Evolutionary conservation across 805 yeast genomes (phyloP).

Genomic region (Zygosaccharomyces bailii): DNA sequence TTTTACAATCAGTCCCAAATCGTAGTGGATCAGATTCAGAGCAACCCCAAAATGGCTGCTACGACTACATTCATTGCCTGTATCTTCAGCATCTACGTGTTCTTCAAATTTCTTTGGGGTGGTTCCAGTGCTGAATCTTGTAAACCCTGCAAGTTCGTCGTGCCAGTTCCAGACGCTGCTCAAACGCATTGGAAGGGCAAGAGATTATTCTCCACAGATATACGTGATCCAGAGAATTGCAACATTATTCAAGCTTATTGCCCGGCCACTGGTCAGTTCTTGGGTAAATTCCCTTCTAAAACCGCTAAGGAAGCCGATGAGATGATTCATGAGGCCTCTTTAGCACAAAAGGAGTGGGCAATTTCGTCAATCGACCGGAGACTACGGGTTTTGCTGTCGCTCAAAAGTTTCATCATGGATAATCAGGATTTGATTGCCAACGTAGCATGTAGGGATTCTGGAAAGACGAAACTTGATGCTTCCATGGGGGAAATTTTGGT

Average conservation of each 20-base stretch:
- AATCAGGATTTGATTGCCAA: constrained; percentile 86
- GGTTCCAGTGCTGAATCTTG: constrained; percentile 7
- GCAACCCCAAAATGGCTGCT: constrained; percentile 15
- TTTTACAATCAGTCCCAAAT: constrained; percentile 18
- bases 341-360: constrained; percentile 37
- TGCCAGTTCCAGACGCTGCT: constrained; percentile 30
- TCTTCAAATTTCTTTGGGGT: constrained; percentile 22
- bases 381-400: constrained; percentile 64
- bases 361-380: constrained; percentile 58
- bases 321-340: constrained; percentile 43
- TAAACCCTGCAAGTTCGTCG: constrained; percentile 21
- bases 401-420: constrained; percentile 65
- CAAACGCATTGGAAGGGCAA: constrained; percentile 76
- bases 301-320: constrained; percentile 68
- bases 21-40: constrained; percentile 16
- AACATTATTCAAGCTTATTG: constrained; percentile 76
- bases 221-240: constrained; percentile 60
- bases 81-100: constrained; percentile 17
- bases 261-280: constrained; percentile 91
- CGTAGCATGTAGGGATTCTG: constrained; percentile 94
- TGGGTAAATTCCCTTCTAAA: constrained; percentile 68
- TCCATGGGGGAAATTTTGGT: constrained; percentile 95
- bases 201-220: constrained; percentile 60
- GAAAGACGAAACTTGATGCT: constrained; percentile 94
- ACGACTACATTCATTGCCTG: constrained; percentile 20